Conservation (phyloP, 371 early-diverging fungal genomes). For the Dipsacomyces acuminosporus region DNA sequence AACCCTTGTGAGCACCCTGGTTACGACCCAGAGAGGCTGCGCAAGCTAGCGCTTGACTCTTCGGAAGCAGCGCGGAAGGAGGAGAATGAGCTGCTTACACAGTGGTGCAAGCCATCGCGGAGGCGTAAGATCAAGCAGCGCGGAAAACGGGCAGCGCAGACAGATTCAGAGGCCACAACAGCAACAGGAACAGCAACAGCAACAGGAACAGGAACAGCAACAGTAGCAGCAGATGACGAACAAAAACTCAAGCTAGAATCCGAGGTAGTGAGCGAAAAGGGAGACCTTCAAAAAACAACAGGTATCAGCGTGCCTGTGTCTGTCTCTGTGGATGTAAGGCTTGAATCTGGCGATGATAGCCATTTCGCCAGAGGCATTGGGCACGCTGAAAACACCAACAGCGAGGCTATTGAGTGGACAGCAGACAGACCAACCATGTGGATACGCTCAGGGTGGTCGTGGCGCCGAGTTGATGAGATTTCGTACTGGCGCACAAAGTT, state of each 20-base stretch:
- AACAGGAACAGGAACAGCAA: no score
- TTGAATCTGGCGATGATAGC: no score
- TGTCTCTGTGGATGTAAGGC: no score
- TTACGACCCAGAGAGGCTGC: constrained; percentile 36
- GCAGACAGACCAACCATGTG: constrained; percentile 19
- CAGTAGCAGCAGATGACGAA: no score
- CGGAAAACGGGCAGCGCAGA: no score
- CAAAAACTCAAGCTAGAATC: no score
- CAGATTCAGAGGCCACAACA: no score
- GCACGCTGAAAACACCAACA: not conserved
- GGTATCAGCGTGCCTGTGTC: no score
- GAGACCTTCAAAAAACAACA: no score
- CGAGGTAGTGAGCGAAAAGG: no score
- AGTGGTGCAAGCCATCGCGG: constrained; percentile 32
- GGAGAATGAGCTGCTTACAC: constrained; percentile 24
- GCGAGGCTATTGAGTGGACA: not conserved
- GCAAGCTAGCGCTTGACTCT: constrained; percentile 14
- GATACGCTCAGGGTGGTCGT: constrained; percentile 4
- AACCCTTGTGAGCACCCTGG: constrained; percentile 47
- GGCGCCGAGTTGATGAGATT: constrained; percentile 58
- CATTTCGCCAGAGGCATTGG: no score
- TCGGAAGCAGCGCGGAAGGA: constrained; percentile 18
- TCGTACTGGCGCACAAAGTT: constrained; percentile 62
- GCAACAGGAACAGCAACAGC: no score
- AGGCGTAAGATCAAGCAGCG: not conserved